These are phyloP conservation scores for Chytridiales sp. DNA, from an alignment of 371 early-diverging fungal genomes.

Conservation along the genomic window DNA sequence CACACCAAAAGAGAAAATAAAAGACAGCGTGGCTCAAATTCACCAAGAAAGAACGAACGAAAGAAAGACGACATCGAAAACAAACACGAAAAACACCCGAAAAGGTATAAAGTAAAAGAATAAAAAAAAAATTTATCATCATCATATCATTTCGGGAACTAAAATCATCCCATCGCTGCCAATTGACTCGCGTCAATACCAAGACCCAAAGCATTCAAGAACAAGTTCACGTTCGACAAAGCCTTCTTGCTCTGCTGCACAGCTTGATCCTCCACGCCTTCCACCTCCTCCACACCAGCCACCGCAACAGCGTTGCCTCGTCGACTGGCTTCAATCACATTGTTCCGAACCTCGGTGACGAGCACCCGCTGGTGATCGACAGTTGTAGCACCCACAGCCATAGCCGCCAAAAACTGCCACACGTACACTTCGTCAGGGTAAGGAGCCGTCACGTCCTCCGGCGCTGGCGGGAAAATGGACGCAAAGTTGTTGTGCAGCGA, in stretches of 20 bases:
- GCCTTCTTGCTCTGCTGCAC: slow-evolving; percentile 60
- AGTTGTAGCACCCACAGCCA: slow-evolving; percentile 85
- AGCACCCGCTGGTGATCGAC: slow-evolving; percentile 90
- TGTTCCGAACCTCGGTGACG: slow-evolving; percentile 82
- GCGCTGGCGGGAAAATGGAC: slow-evolving; percentile 67
- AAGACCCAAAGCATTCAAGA: slow-evolving; percentile 91
- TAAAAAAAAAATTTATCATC: background rate
- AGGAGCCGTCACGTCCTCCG: slow-evolving; percentile 4
- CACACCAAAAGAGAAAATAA: background rate
- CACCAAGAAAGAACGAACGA: background rate
- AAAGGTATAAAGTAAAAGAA: slow-evolving; percentile 1
- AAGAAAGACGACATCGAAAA: background rate
- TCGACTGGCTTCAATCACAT: slow-evolving; percentile 79
- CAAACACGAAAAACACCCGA: slow-evolving; percentile 2
- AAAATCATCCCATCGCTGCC: slow-evolving; percentile 35
- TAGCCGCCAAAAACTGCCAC: slow-evolving; percentile 97
- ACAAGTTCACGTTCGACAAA: slow-evolving; percentile 85
- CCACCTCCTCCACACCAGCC: slow-evolving; percentile 36
- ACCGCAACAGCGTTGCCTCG: slow-evolving; percentile 46
- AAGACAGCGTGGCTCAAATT: background rate
- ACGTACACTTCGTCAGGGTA: slow-evolving; percentile 80
- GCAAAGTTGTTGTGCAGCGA: slow-evolving; percentile 75
- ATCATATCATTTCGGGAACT: background rate
- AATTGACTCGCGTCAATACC: slow-evolving; percentile 83
- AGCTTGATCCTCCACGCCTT: too few relatives aligned